Conservation (phyloP, 768 basidiomycete genomes). For the Nidula microcarpa region DNA sequence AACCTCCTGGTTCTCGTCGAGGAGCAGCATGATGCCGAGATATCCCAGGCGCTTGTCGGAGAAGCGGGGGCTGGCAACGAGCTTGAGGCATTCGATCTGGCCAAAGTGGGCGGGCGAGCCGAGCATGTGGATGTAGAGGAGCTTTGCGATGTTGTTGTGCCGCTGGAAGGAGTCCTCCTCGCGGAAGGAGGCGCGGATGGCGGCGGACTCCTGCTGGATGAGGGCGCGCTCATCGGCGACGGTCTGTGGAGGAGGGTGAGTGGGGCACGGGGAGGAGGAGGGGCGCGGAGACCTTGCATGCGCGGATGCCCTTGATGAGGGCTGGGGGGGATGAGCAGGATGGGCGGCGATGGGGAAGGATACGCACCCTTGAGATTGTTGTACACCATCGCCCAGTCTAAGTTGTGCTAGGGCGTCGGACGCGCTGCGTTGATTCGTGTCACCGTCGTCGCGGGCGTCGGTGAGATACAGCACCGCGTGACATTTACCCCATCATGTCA, state of each 20-base stretch:
- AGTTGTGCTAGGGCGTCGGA: slow-evolving; percentile 1
- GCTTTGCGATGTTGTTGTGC: slow-evolving; percentile 96
- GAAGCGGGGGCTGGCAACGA: slow-evolving; percentile 93
- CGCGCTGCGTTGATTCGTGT: background rate
- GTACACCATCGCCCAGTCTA: slow-evolving; percentile 54
- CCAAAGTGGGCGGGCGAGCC: slow-evolving; percentile 99
- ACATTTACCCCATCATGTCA: too few species aligned
- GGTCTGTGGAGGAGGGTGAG: slow-evolving; percentile 53
- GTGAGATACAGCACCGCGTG: too few species aligned
- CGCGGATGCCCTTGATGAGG: slow-evolving; percentile 95
- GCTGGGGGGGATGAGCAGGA: slow-evolving; percentile 45
- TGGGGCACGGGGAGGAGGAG: slow-evolving; percentile 7
- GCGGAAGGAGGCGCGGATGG: slow-evolving; percentile 93
- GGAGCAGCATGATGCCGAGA: slow-evolving; percentile 93
- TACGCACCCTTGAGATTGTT: slow-evolving; percentile 80
- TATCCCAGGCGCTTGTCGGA: slow-evolving; percentile 96
- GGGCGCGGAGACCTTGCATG: slow-evolving; percentile 74
- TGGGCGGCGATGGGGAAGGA: background rate
- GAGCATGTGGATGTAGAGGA: slow-evolving; percentile 98
- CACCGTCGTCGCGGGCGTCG: background rate
- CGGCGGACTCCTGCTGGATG: slow-evolving; percentile 96
- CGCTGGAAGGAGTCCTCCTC: slow-evolving; percentile 95
- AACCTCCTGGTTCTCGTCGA: slow-evolving; percentile 98
- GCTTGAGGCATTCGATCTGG: slow-evolving; percentile 95
- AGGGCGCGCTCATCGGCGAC: slow-evolving; percentile 97